Conservation (phyloP, 306 rosid genomes). For the Urtica urens region DNA sequence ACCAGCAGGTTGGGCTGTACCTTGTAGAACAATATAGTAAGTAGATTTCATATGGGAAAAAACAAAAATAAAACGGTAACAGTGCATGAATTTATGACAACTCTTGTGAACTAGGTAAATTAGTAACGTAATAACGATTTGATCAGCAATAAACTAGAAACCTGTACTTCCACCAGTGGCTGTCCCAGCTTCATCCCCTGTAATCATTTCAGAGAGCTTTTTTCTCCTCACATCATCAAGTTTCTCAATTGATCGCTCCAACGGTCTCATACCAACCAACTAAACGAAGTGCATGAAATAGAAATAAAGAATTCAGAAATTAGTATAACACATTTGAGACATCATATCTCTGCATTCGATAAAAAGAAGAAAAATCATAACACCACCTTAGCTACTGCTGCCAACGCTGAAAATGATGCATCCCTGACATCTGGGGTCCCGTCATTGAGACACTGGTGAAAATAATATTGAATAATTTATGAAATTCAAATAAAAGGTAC, state of each 20-base stretch:
- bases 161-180: slow-evolving; percentile 51
- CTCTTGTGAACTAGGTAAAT: neutral
- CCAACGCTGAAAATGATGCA: slow-evolving; percentile 86
- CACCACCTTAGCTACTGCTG: slow-evolving; percentile 88
- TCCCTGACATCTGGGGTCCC: slow-evolving; percentile 98
- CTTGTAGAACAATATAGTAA: slow-evolving; percentile 13
- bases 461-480: slow-evolving; percentile 14
- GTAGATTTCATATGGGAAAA: no score
- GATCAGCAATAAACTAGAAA: slow-evolving; percentile 21
- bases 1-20: slow-evolving; percentile 53
- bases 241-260: slow-evolving; percentile 87
- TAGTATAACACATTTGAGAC: slow-evolving; percentile 5
- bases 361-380: neutral
- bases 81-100: no score
- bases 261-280: slow-evolving; percentile 97
- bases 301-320: slow-evolving; percentile 11
- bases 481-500: neutral
- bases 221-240: slow-evolving; percentile 95
- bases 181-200: slow-evolving; percentile 72
- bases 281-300: slow-evolving; percentile 23
- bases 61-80: no score
- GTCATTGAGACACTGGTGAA: slow-evolving; percentile 68
- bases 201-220: slow-evolving; percentile 91
- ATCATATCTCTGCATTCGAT: neutral
- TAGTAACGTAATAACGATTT: neutral